These are phyloP conservation scores for Henckelia pumila DNA, from an alignment of 257 asterid genomes.

Conservation along the genomic window DNA sequence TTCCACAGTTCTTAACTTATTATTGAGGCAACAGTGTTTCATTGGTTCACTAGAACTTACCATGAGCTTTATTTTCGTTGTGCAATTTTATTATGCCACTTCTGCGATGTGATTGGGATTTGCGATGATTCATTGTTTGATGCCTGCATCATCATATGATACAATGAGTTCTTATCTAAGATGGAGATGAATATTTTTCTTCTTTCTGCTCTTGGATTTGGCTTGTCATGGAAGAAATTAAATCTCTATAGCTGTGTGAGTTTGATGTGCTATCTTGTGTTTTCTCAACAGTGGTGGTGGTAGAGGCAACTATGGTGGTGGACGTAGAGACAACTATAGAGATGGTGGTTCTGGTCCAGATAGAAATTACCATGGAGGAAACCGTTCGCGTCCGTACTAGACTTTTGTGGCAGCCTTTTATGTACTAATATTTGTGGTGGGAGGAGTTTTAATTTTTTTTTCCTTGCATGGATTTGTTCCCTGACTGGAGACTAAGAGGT, in stretches of 20 bases:
- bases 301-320: constrained; percentile 90
- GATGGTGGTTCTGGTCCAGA: constrained; percentile 97
- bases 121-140: background rate
- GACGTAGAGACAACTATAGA: constrained; percentile 81
- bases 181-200: background rate
- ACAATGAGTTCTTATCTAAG: background rate
- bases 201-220: background rate
- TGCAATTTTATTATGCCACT: background rate
- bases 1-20: background rate
- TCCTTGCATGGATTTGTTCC: constrained; percentile 65
- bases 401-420: constrained; percentile 38
- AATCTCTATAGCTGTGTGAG: background rate
- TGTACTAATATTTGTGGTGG: constrained; percentile 80
- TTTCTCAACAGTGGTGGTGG: constrained; percentile 73
- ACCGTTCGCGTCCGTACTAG: constrained; percentile 93
- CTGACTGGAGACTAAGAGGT: constrained; percentile 82
- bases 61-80: background rate
- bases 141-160: background rate
- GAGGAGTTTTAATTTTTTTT: constrained; percentile 57
- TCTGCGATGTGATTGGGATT: background rate
- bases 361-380: constrained; percentile 85
- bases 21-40: background rate
- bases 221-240: background rate
- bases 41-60: background rate
- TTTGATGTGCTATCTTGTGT: constrained; percentile 6